A percentile compares a stretch with the other conserved stretches of the same genome.
These are phyloP conservation scores for Coprinopsis marcescibilis DNA, from an alignment of 768 basidiomycete genomes.

Conservation along the genomic window DNA sequence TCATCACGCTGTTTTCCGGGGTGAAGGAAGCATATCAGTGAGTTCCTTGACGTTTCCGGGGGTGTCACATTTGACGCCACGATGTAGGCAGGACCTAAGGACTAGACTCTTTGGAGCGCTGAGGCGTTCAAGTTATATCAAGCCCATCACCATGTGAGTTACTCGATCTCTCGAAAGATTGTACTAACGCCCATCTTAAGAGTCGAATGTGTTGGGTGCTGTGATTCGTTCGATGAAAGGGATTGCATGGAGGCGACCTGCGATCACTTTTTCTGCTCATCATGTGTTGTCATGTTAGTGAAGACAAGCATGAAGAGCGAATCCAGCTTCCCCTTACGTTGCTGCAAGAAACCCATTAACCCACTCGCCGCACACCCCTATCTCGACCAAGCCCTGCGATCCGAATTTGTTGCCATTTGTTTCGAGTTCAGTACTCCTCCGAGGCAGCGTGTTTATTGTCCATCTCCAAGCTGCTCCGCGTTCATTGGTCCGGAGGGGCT, in stretches of 20 bases:
- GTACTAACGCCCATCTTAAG: neutral
- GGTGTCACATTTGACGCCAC: neutral
- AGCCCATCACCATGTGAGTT: neutral
- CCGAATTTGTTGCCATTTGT: constrained; percentile 2
- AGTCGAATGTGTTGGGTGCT: constrained; percentile 9
- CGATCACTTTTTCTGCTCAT: constrained; percentile 13
- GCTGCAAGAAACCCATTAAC: constrained; percentile 10
- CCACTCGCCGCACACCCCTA: constrained; percentile 1
- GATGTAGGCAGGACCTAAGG: neutral
- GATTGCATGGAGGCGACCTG: constrained; percentile 11
- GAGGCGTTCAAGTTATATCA: neutral
- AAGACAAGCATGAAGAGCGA: constrained; percentile 6
- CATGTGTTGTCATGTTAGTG: constrained; percentile 9
- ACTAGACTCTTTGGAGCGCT: neutral
- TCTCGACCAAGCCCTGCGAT: constrained; percentile 2
- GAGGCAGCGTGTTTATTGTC: constrained; percentile 13
- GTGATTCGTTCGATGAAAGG: neutral
- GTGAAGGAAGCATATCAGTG: constrained; percentile 1
- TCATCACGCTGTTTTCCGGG: constrained; percentile 2
- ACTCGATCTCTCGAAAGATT: neutral
- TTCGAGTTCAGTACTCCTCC: constrained; percentile 10
- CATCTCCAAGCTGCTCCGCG: constrained; percentile 8
- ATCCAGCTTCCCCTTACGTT: constrained; percentile 5
- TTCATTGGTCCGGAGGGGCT: constrained; percentile 12
- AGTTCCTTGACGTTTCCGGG: neutral